phyloP scores from a whole-genome alignment of 768 basidiomycete species.

The Calvatia gigantea region DNA sequence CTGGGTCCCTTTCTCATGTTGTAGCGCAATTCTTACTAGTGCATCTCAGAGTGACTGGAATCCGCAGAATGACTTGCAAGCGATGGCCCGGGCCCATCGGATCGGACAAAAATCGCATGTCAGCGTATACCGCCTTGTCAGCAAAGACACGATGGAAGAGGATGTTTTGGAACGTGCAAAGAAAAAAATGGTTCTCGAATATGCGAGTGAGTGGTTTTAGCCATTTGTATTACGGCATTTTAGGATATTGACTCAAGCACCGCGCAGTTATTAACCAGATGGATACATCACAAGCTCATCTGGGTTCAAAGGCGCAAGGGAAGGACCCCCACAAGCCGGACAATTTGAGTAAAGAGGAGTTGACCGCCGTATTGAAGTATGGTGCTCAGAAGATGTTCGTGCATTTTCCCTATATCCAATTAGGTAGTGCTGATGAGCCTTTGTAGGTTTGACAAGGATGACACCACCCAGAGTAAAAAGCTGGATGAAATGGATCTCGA shows the following conservation, averaged over 20 bases:
- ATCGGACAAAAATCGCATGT: conserved; percentile 99
- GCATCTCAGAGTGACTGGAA: conserved; percentile 88
- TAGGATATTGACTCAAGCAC: conserved; percentile 2
- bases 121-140: conserved; percentile 96
- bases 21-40: conserved; percentile 7
- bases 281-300: conserved; percentile 97
- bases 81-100: conserved; percentile 98
- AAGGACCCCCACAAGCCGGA: conserved; percentile 76
- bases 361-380: conserved; percentile 96
- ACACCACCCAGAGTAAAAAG: conserved; percentile 87
- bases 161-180: conserved; percentile 97
- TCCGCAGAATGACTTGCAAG: conserved; percentile 97
- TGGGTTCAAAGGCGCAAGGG: conserved; percentile 71
- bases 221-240: not conserved
- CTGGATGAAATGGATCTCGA: conserved; percentile 99
- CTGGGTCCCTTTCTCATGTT: conserved; percentile 10
- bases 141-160: conserved; percentile 99
- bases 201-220: conserved; percentile 77
- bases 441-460: conserved; percentile 95
- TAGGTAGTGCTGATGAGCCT: conserved; percentile 1
- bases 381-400: conserved; percentile 95
- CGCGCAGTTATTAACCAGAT: conserved; percentile 95
- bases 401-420: conserved; percentile 9
- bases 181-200: conserved; percentile 99
- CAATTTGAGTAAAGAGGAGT: conserved; percentile 91